Conservation (phyloP, 2,329 filamentous ascomycete species). For the Penicillium sp. region DNA sequence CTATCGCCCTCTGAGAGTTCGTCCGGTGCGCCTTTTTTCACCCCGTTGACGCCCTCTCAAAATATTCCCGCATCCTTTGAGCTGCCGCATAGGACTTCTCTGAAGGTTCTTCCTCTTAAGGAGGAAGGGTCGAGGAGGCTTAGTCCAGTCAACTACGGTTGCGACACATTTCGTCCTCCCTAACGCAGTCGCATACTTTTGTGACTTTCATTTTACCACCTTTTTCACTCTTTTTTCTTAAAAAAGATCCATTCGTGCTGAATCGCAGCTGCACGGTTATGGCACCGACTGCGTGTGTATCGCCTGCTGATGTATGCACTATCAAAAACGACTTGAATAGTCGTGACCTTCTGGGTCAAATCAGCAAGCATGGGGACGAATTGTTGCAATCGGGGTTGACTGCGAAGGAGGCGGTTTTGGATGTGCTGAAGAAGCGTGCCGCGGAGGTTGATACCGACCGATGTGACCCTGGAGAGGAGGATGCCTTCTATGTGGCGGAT, state of each 20-base stretch:
- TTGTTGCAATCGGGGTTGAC: slow-evolving; percentile 44
- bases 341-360: slow-evolving; percentile 29
- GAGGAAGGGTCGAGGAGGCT: slow-evolving; percentile 99
- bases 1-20: slow-evolving; percentile 27
- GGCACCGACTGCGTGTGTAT: slow-evolving; percentile 68
- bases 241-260: slow-evolving; percentile 27
- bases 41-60: slow-evolving; percentile 39
- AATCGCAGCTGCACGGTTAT: slow-evolving; percentile 58
- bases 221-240: slow-evolving; percentile 17
- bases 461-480: slow-evolving; percentile 91
- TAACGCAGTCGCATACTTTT: slow-evolving; percentile 58
- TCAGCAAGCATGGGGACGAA: slow-evolving; percentile 50
- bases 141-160: slow-evolving; percentile 88
- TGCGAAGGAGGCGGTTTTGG: slow-evolving; percentile 80
- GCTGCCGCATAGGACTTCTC: slow-evolving; percentile 99
- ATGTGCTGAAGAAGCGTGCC: slow-evolving; percentile 83
- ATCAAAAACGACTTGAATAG: slow-evolving; percentile 37
- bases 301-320: slow-evolving; percentile 48
- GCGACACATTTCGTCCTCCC: slow-evolving; percentile 92
- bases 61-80: slow-evolving; percentile 67
- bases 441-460: slow-evolving; percentile 80
- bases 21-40: slow-evolving; percentile 42
- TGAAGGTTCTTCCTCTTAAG: slow-evolving; percentile 97
- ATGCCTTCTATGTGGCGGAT: slow-evolving; percentile 97
- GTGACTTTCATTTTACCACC: slow-evolving; percentile 9